Base-by-base conservation (phyloP, 257 asterid genomes). In the Paraleonurus japonicus region DNA sequence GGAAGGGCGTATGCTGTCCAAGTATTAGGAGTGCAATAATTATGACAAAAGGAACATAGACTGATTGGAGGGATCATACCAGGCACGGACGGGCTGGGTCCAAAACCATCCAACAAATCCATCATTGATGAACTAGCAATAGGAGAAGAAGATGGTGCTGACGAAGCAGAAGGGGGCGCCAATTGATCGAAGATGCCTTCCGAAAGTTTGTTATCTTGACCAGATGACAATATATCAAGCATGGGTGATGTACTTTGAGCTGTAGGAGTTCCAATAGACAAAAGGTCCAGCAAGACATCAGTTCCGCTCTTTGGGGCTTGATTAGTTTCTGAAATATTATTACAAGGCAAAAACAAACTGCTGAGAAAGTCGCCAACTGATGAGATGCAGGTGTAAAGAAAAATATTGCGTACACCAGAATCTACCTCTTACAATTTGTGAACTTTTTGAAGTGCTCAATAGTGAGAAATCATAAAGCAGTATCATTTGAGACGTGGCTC, bases 31-130 rank as follows among this genome's bases (percentile, higher is more conserved):
- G 61, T 48, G 73, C 23, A 24, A 30, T 47, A 55, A 55, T 63
- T 39, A 66, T 20, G 41, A 67, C 63, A 72, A 72, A 63, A 54
- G 45, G 67, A 53, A 77, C 33, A 61, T 32, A 53, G 70, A 45
- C 27, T 22, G 27, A 71, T 17, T 23, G 39, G 63, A 72, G n/a
- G 27, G 54, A 65, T 32, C 72, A 72, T 86, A 95, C 99, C 93
- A 76, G 89, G 78, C 63, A 68, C 58, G 16, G 88, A 70, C 7
- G 83, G 82, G 79, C 75, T 82, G 62, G 95, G 82, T 48, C 89
- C 87, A 78, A 95, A 85, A 48, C 88, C 88, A 77, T 92, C 90
- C 91, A 95, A 79, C 74, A 92, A 78, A 80, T 92, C 98, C 89
- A 87, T 80, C 89, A 90, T 83, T 15, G 95, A 79, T 79, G 96